phyloP scores from a whole-genome alignment of 768 basidiomycete genomes.

The Termitomyces heimii region DNA sequence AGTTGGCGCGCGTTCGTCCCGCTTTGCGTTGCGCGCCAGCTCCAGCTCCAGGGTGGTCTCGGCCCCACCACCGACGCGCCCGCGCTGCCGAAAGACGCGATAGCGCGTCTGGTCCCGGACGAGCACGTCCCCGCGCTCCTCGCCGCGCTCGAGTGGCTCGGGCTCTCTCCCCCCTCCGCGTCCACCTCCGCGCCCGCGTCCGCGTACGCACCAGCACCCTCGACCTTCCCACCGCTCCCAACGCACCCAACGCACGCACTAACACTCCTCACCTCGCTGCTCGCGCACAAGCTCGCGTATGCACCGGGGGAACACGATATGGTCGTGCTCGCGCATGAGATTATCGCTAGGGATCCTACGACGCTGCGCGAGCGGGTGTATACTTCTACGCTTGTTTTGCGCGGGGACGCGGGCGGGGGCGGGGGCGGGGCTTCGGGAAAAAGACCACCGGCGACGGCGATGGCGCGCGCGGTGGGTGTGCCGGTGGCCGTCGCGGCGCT shows the following conservation, averaged over 20 bases:
- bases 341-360: slow-evolving; percentile 40
- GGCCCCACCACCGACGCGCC: slow-evolving; percentile 10
- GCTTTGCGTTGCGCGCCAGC: slow-evolving; percentile 19
- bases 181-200: slow-evolving; percentile 35
- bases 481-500: slow-evolving; percentile 83
- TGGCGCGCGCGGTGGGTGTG: slow-evolving; percentile 87
- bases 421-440: too few species aligned
- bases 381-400: slow-evolving; percentile 59
- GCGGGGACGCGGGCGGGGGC: slow-evolving; percentile 43
- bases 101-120: slow-evolving; percentile 15
- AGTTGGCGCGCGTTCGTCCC: slow-evolving; percentile 34
- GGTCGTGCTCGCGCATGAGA: slow-evolving; percentile 82
- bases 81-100: slow-evolving; percentile 4
- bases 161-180: slow-evolving; percentile 13
- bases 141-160: slow-evolving; percentile 50
- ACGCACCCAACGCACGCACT: slow-evolving; percentile 44
- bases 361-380: slow-evolving; percentile 42
- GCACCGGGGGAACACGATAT: slow-evolving; percentile 71
- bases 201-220: slow-evolving; percentile 25
- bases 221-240: slow-evolving; percentile 25
- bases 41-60: too few species aligned
- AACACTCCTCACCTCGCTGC: slow-evolving; percentile 68
- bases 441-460: slow-evolving; percentile 70
- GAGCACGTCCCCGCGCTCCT: slow-evolving; percentile 20
- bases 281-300: slow-evolving; percentile 71